Evolutionary conservation across 768 basidiomycete species (phyloP), one percentile per base, ranked within the genome.

Genomic region (Leucocoprinus sp.): DNA sequence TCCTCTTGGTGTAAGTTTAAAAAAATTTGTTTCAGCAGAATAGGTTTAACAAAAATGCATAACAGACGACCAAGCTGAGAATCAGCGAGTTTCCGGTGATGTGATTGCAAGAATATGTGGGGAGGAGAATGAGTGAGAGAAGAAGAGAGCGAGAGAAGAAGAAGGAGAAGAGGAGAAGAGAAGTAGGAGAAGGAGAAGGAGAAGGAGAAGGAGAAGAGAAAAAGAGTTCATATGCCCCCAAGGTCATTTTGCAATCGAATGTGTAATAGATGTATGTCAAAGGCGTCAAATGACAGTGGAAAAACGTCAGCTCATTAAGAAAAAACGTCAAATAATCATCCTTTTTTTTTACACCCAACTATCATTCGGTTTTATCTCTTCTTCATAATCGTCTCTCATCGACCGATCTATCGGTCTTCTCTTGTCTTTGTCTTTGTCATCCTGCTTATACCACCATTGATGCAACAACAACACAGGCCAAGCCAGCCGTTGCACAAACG

Each of bases 1-100:
- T 51, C 75, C 75, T 1, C 72, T 63, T 52, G 74, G 75, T 38
- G 74, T 76, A 52, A 59, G 74, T 61, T n/a, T n/a, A n/a, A n/a
- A n/a, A 11, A 21, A 23, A 29, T n/a, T 19, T 27, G 34, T 39
- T 22, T 33, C 6, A 21, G 1, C n/a, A 5, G 33, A 17, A 38
- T 18, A 17, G 26, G 9, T 21, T 51, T 8, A 34, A 37, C 48
- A 14, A 43, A 12, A 14, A 35, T 21, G 43, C 46, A 14, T 34
- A 17, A 12, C 42, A 68, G 66, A 56, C 61, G 1, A 63, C 65
- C 3, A 69, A 70, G 45, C 54, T 69, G 44, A 60, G 68, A 7
- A 69, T 72, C 21, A 62, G 64, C 45, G 67, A 70, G 54, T 68
- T 70, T 60, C 69, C 67, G 14, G 62, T 65, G 22, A 46, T 38